Evolutionary conservation across 2,329 filamentous ascomycete genomes (phyloP), one percentile per base, ranked within the genome.

Genomic region (Fusarium decemcellulare): DNA sequence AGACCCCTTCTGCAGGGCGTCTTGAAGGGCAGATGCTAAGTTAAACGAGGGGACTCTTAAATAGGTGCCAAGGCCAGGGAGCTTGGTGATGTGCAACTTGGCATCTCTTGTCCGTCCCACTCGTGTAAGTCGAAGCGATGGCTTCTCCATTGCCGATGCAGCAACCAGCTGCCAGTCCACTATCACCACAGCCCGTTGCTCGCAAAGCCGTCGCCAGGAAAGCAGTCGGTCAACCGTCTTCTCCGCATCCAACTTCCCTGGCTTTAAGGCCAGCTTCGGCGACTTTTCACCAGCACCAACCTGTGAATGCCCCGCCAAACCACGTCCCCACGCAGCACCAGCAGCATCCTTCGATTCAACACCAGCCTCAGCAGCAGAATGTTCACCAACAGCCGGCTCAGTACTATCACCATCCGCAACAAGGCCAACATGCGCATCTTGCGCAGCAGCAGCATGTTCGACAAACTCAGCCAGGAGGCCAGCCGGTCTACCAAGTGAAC

Each of bases 151-250:
- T 42, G 14, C 15, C 14, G 23, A 23, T 52, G 50, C 37, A 42
- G 39, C 50, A 23, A 23, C 29, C 34, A 18, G 40, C 30, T 44
- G 15, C 42, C 9, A 66, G 55, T 42, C 50, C 54, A 2, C 48
- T 46, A 10, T 48, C 67, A 3, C 37, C 68, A 48, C 68, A 59
- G 2, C 54, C 47, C 39, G 55, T 71, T 47, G n/a, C 42, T 55
- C 65, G 70, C 30, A 69, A 60, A 14, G 61, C 68, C 14, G 61
- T 71, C 5, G 51, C 58, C 23, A 66, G 68, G 9, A 71, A 62
- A 7, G 65, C 68, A 12, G 52, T 65, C 14, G 61, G 44, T 2
- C 63, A 60, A 16, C 58, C 16, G 7, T 27, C 57, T 39, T n/a
- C 51, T 2, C 14, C 57, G 2, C 68, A 64, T 8, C 32, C 30